phyloP scores from a whole-genome alignment of 2,329 filamentous ascomycete species.

The Claviceps sp. region DNA sequence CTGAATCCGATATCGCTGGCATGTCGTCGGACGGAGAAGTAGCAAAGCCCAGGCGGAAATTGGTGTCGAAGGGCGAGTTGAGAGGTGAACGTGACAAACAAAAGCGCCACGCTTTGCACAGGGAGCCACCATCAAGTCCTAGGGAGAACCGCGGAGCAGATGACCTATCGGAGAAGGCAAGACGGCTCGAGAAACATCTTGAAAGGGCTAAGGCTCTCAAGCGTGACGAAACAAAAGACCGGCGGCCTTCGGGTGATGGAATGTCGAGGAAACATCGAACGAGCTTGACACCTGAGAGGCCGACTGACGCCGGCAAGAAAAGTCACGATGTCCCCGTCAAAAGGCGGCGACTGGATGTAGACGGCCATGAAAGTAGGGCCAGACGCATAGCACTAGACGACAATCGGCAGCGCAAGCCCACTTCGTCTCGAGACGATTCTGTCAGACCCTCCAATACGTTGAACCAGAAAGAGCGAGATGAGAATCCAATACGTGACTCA shows the following conservation, averaged over 20 bases:
- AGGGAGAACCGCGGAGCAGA: slow-evolving; percentile 38
- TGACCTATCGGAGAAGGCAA: slow-evolving; percentile 31
- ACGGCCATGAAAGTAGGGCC: slow-evolving; percentile 34
- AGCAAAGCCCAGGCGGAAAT: slow-evolving; percentile 46
- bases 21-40: slow-evolving; percentile 44
- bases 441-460: slow-evolving; percentile 21
- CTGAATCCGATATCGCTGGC: slow-evolving; percentile 39
- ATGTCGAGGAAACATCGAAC: slow-evolving; percentile 44
- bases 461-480: slow-evolving; percentile 27
- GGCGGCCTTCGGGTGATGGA: slow-evolving; percentile 32
- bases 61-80: slow-evolving; percentile 49
- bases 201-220: slow-evolving; percentile 48
- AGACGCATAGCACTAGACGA: slow-evolving; percentile 33
- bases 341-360: slow-evolving; percentile 42
- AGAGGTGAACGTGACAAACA: slow-evolving; percentile 46
- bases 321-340: slow-evolving; percentile 38
- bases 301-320: slow-evolving; percentile 40
- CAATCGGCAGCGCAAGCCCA: slow-evolving; percentile 29
- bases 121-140: slow-evolving; percentile 39
- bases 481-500: slow-evolving; percentile 19
- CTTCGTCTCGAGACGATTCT: slow-evolving; percentile 25
- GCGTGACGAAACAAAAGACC: slow-evolving; percentile 46
- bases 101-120: slow-evolving; percentile 30
- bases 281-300: slow-evolving; percentile 43
- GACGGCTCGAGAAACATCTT: slow-evolving; percentile 40